Conservation (phyloP, 2,329 filamentous ascomycete genomes). For the Colletotrichum sp. region DNA sequence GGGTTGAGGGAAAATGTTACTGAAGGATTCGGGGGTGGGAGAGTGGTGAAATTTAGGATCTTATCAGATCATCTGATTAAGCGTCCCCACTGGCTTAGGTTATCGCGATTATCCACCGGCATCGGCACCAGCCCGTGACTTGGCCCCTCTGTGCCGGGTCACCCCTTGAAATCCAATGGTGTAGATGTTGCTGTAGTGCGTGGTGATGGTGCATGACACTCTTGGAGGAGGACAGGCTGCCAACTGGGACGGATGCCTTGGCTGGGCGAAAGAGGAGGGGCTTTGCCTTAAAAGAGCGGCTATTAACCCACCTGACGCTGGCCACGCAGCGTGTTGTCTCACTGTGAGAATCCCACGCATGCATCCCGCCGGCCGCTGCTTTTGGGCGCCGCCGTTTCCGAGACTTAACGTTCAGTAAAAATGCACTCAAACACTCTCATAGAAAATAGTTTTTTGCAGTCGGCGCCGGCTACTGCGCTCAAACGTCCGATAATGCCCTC, state of each 20-base stretch:
- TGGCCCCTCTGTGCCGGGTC: neutral
- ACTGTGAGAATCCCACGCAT: neutral
- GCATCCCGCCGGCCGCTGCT: neutral
- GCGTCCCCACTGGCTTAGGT: neutral
- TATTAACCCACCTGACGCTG: neutral
- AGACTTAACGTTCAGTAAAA: neutral
- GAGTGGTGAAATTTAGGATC: slow-evolving; percentile 11
- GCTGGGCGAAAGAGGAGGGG: neutral
- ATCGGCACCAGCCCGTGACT: slow-evolving; percentile 2
- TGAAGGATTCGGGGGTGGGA: neutral
- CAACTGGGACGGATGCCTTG: neutral
- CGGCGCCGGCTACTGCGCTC: neutral
- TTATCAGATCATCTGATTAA: slow-evolving; percentile 25
- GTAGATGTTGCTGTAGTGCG: neutral
- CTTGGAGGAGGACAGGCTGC: neutral
- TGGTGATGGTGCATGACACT: neutral
- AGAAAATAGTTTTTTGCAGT: neutral
- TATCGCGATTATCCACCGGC: slow-evolving; percentile 11
- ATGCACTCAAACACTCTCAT: neutral
- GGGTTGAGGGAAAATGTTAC: neutral
- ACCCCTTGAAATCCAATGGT: neutral
- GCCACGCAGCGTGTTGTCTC: neutral
- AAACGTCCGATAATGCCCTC: neutral
- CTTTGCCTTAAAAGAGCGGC: neutral
- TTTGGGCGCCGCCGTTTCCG: neutral